Base-by-base conservation (phyloP, 768 basidiomycete species). In the Boletus insuetus region DNA sequence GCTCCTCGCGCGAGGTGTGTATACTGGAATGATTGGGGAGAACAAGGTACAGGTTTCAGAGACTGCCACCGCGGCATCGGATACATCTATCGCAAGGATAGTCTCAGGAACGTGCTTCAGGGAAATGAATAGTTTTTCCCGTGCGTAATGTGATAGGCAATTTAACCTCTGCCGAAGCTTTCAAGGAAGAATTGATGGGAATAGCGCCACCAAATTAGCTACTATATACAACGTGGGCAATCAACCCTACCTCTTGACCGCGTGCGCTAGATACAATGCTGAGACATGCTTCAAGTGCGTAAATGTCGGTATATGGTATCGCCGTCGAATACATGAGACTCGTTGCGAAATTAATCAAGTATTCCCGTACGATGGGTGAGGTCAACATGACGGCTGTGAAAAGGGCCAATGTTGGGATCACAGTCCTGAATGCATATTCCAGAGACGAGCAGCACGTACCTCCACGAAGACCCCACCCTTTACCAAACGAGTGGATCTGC, bases 401-500 rank as follows among this genome's bases (percentile, higher is more conserved):
- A 35, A 37, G 14, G 29, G 13, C 11, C 46, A 14, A 26, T 6
- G 4, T n/a, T 1, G 9, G 20, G 11, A 2, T 45, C 11, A 40
- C 16, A 11, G 20, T 12, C n/a, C 19, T 26, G 19, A 10, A n/a
- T 22, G 8, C 9, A 22, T 17, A 5, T 8, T n/a, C 34, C 16
- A 12, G 24, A 22, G 26, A 29, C 10, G 3, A 38, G 3, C 9
- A 42, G 8, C 16, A 35, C 52, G 12, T 53, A 49, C 64, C 61
- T 32, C 64, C 58, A 19, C 46, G 57, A 49, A 52, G 55, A 29
- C 62, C 62, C 62, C 62, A 66, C 1, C 37, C 65, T 50, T 85
- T 84, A 6, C 81, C 79, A 59, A 84, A 82, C 0, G 82, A 82
- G 63, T 82, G 79, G 16, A 84, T 57, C 24, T 76, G 70, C 5